Evolutionary conservation across 2,329 filamentous ascomycete species (phyloP).

Genomic region (Xylariaceae sp.): DNA sequence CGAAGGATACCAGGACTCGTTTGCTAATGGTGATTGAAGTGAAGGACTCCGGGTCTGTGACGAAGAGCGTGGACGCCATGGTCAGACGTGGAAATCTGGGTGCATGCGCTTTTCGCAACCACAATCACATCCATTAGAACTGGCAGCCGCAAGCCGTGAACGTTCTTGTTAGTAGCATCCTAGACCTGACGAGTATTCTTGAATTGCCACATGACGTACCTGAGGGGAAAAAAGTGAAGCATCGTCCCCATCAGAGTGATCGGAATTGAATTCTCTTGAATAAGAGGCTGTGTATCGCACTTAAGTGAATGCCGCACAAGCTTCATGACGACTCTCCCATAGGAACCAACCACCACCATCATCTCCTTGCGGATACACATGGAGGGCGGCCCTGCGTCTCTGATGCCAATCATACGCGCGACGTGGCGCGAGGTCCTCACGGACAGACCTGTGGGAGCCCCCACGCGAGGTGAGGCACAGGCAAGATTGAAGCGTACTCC

Average conservation of each 20-base stretch:
- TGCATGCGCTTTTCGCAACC: no score
- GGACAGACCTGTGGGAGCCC: constrained; percentile 59
- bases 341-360: constrained; percentile 48
- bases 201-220: constrained; percentile 24
- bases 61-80: background rate
- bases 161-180: constrained; percentile 31
- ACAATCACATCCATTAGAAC: no score
- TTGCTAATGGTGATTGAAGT: background rate
- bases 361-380: constrained; percentile 33
- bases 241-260: constrained; percentile 83
- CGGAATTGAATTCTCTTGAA: constrained; percentile 72
- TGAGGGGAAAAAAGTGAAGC: constrained; percentile 50
- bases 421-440: constrained; percentile 80
- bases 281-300: constrained; percentile 87
- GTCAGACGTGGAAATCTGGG: background rate
- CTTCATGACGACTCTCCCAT: constrained; percentile 93
- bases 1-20: no score
- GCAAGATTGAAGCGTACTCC: constrained; percentile 81
- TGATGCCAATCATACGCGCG: constrained; percentile 84
- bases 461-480: constrained; percentile 41
- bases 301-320: constrained; percentile 83
- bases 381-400: constrained; percentile 67
- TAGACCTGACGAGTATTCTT: constrained; percentile 8
- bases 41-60: no score
- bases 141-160: no score